Conservation (phyloP, 2,329 filamentous ascomycete genomes). For the Fusarium sp. region DNA sequence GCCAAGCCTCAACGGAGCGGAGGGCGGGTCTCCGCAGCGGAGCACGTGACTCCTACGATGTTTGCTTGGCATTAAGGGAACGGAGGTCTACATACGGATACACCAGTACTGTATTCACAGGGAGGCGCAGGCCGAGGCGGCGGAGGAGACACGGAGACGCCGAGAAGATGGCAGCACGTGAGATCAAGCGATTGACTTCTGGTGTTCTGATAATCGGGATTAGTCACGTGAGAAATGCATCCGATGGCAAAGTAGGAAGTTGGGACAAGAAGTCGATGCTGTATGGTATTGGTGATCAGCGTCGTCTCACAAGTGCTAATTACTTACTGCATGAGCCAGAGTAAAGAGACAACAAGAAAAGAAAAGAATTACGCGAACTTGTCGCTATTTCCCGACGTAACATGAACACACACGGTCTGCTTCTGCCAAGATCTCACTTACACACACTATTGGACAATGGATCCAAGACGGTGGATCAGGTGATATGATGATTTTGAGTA, state of each 20-base stretch:
- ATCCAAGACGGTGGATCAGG: constrained; percentile 5
- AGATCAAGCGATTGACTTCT: not conserved
- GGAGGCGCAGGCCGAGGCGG: constrained; percentile 5
- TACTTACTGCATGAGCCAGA: not conserved
- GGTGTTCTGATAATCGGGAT: not conserved
- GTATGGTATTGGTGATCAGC: not conserved
- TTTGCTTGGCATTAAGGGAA: constrained; percentile 13
- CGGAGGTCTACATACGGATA: constrained; percentile 19
- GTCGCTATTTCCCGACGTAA: constrained; percentile 11
- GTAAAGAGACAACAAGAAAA: not conserved
- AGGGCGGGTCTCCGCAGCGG: constrained; percentile 32
- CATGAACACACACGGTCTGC: constrained; percentile 7
- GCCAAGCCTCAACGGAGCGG: constrained; percentile 32
- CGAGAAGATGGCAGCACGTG: not conserved
- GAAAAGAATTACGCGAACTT: constrained; percentile 1
- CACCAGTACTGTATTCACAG: not conserved
- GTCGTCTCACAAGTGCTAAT: constrained; percentile 4
- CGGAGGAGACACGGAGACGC: constrained; percentile 4
- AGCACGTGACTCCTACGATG: constrained; percentile 42
- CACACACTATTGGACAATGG: constrained; percentile 27
- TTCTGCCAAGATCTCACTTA: constrained; percentile 13
- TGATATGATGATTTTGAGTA: constrained; percentile 16
- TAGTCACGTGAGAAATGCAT: not conserved
- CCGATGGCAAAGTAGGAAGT: not conserved
- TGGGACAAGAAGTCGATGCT: not conserved